Percentiles rank a stretch among this genome's conserved stretches.
Conservation (phyloP, 1,284 basidiomycete species). For the Exobasidium cylindrosporum region DNA sequence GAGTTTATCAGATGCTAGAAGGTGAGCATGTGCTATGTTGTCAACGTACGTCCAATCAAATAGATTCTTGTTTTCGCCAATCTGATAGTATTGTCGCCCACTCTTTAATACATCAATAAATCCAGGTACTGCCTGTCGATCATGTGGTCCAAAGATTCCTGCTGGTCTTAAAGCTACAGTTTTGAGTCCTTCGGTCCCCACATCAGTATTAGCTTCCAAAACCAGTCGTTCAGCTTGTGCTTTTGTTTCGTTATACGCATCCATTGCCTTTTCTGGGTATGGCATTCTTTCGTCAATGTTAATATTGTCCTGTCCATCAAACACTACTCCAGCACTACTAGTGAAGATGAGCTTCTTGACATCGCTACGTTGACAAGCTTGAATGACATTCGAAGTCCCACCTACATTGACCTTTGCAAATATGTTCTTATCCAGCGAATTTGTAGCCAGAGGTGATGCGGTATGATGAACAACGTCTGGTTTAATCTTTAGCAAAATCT, state of each 20-base stretch:
- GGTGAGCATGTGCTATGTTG: conserved; percentile 90
- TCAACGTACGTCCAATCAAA: conserved; percentile 98
- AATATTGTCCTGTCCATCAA: conserved; percentile 76
- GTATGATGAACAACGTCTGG: conserved; percentile 70
- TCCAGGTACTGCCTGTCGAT: conserved; percentile 80
- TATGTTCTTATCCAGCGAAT: conserved; percentile 63
- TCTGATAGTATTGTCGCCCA: conserved; percentile 83
- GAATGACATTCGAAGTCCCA: conserved; percentile 81
- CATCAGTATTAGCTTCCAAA: conserved; percentile 75
- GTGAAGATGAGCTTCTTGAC: conserved; percentile 91
- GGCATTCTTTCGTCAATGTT: conserved; percentile 86
- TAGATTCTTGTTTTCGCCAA: conserved; percentile 88
- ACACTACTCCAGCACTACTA: conserved; percentile 87
- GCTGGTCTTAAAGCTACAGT: conserved; percentile 89
- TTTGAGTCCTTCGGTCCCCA: conserved; percentile 64
- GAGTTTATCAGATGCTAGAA: conserved; percentile 86
- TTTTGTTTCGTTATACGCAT: conserved; percentile 97
- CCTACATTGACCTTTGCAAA: conserved; percentile 93
- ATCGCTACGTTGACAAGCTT: conserved; percentile 63
- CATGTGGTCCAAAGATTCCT: conserved; percentile 96
- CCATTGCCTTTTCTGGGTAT: conserved; percentile 72
- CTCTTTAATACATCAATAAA: conserved; percentile 75
- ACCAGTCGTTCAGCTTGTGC: conserved; percentile 82
- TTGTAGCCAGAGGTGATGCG: conserved; percentile 75
- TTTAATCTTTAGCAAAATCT: conserved; percentile 15